Evolutionary conservation across 768 basidiomycete genomes (phyloP), one percentile per base, ranked within the genome.

Genomic region (Mycena belliarum): DNA sequence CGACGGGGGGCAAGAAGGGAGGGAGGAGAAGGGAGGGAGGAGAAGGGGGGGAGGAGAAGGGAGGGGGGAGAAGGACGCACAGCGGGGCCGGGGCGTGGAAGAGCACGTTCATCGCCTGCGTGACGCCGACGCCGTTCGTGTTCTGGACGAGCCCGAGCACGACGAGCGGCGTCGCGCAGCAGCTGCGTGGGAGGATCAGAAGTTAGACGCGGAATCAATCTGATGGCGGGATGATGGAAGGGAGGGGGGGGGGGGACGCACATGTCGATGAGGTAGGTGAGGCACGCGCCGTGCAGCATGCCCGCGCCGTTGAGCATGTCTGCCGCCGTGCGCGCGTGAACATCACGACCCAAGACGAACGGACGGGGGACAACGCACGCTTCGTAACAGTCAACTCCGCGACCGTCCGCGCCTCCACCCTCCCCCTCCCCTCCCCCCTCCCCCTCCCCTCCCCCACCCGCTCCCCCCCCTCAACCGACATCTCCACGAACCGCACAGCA

Each of bases 301-400:
- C 85, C 85, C 24, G 86, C 86, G 14, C 88, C 88, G 63, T 90
- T 91, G 29, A 89, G 74, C 86, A 89, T 88, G 55, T 80, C 88
- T 87, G 16, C 7, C n/a, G n/a, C n/a, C n/a, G n/a, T n/a, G n/a
- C 33, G 12, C 33, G 9, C 33, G 33, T 8, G n/a, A 35, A 35
- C 14, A 14, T 35, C 33, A 45, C 41, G 25, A 20, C 4, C 50
- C 43, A 45, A 40, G 40, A 45, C 1, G 41, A 21, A 53, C 49
- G 25, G 35, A 32, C 15, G 24, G 12, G 33, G 3, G 12, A 15
- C 33, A 26, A 68, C 84, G 28, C 67, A 85, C 87, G 78, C 74
- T 85, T 85, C 49, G 79, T 77, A 44, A 88, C 84, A 46, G 77
- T 70, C 11, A 89, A 73, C 67, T 89, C 89, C 4, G 85, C 83